phyloP scores from a whole-genome alignment of 148 eudicot genomes.

The Rhododendron molle region DNA sequence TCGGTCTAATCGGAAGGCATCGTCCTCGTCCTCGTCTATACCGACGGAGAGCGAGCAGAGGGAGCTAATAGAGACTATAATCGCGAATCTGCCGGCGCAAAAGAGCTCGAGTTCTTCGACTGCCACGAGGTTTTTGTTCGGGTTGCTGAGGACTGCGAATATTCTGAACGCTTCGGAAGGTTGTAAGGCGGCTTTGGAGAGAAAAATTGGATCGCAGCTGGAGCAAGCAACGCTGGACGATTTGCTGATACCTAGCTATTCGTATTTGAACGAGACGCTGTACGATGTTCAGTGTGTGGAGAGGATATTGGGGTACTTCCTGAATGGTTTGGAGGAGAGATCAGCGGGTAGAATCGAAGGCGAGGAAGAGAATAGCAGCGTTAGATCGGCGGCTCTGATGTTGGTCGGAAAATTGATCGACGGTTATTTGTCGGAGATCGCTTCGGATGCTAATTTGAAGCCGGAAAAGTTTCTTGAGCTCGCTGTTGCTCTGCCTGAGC shows the following conservation, averaged over 20 bases:
- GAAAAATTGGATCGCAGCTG: conserved; percentile 67
- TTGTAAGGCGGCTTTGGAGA: conserved; percentile 52
- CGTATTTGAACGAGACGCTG: conserved; percentile 81
- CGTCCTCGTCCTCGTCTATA: conserved; percentile 41
- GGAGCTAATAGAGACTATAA: conserved; percentile 57
- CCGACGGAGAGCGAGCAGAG: conserved; percentile 73
- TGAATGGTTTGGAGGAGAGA: conserved; percentile 35
- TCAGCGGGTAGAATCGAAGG: conserved; percentile 28
- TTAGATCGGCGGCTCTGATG: conserved; percentile 50
- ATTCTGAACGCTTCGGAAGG: conserved; percentile 51
- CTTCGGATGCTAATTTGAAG: conserved; percentile 77
- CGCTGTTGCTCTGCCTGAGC: conserved; percentile 65
- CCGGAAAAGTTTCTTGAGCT: conserved; percentile 56
- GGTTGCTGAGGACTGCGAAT: conserved; percentile 69
- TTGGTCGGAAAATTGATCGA: conserved; percentile 83
- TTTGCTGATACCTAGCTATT: conserved; percentile 86
- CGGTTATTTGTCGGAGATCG: conserved; percentile 88
- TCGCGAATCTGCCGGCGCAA: conserved; percentile 43
- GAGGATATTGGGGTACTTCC: conserved; percentile 63
- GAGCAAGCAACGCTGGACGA: conserved; percentile 84
- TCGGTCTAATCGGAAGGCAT: conserved; percentile 47
- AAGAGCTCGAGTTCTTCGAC: conserved; percentile 38
- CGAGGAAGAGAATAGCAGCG: conserved; percentile 26
- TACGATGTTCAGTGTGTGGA: conserved; percentile 88
- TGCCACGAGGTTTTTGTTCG: conserved; percentile 48